A percentile compares a stretch with the other conserved stretches of the same genome.
Evolutionary conservation across 768 basidiomycete species (phyloP).

Genomic region (Hericium alpestre): DNA sequence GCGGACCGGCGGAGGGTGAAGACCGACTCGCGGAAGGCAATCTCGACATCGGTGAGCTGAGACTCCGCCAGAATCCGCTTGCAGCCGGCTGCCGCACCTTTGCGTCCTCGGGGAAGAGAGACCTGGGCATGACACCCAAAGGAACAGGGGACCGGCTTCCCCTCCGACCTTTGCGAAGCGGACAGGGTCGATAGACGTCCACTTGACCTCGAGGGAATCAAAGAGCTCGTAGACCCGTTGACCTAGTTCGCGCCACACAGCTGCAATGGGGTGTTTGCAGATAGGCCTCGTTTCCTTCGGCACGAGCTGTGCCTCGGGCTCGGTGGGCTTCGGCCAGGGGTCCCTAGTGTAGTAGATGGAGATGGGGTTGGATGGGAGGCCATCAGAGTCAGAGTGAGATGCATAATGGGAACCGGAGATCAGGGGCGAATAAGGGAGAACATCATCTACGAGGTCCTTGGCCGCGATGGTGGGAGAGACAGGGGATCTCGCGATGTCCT

Average conservation of each 20-base stretch:
- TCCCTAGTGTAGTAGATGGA: background rate
- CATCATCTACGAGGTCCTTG: too few species aligned
- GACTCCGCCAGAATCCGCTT: too few species aligned
- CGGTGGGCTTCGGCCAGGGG: background rate
- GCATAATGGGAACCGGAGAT: too few species aligned
- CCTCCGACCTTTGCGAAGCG: conserved; percentile 20
- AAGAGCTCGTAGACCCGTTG: conserved; percentile 15
- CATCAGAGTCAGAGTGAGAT: too few species aligned
- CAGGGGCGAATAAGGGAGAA: too few species aligned
- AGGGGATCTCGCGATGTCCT: background rate
- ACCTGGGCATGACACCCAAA: conserved; percentile 23
- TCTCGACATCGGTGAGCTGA: too few species aligned
- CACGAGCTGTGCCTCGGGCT: conserved; percentile 14
- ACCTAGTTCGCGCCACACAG: conserved; percentile 19
- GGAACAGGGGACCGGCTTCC: conserved; percentile 14
- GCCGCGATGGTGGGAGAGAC: background rate
- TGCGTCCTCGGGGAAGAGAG: too few species aligned
- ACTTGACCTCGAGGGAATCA: conserved; percentile 19
- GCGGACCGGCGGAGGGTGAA: too few species aligned
- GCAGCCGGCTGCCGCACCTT: too few species aligned
- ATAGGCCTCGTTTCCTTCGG: conserved; percentile 19
- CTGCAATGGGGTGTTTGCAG: conserved; percentile 18
- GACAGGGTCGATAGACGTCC: conserved; percentile 23
- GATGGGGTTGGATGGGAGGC: background rate
- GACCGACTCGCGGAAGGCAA: too few species aligned